phyloP scores from a whole-genome alignment of 148 eudicot species.

The Silene conica region DNA sequence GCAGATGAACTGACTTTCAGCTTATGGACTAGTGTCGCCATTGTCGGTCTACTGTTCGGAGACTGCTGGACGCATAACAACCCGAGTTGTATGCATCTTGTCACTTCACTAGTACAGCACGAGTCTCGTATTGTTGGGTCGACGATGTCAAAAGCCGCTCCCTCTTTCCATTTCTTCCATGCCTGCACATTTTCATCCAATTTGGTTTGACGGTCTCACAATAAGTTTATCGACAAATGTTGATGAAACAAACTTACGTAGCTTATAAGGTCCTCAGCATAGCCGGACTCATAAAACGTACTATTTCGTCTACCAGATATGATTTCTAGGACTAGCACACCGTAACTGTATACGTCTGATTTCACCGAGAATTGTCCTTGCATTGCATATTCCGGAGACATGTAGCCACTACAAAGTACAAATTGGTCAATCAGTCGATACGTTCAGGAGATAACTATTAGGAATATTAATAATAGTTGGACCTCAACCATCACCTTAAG shows the following conservation, averaged over 20 bases:
- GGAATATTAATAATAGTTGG: no score
- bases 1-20: constrained; percentile 10
- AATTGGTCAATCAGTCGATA: background rate
- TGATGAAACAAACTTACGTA: constrained; percentile 29
- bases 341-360: constrained; percentile 34
- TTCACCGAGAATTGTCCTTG: constrained; percentile 28
- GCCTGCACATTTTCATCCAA: constrained; percentile 21
- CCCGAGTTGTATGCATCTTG: constrained; percentile 25
- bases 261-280: constrained; percentile 23
- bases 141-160: constrained; percentile 21
- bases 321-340: constrained; percentile 27
- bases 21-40: constrained; percentile 17
- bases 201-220: background rate
- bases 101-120: constrained; percentile 20
- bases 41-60: constrained; percentile 19
- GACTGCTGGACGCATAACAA: constrained; percentile 24
- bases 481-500: no score
- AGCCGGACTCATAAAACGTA: background rate
- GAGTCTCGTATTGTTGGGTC: constrained; percentile 29
- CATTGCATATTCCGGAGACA: constrained; percentile 28
- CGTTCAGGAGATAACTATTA: no score
- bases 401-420: constrained; percentile 24
- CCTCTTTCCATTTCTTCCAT: constrained; percentile 35
- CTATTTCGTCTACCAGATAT: constrained; percentile 8
- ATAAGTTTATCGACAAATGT: background rate